Evolutionary conservation across 768 basidiomycete species (phyloP).

Genomic region (Rossbeevera mucosa): DNA sequence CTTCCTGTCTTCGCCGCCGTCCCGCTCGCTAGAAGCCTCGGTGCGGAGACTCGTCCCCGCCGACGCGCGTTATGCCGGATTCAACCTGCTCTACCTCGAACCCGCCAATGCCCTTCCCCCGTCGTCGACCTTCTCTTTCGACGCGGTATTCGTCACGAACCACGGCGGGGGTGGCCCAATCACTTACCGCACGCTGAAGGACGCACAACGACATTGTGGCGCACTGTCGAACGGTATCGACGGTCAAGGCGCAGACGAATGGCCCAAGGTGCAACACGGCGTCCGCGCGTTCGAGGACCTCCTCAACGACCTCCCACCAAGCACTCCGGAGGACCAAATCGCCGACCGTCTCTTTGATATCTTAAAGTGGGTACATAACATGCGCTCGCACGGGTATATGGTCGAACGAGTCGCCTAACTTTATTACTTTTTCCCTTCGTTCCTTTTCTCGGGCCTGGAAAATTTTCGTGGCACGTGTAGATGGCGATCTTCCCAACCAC

Average conservation of each 20-base stretch:
- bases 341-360: constrained; percentile 58
- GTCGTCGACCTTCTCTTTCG: constrained; percentile 37
- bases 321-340: constrained; percentile 48
- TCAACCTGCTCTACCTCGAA: constrained; percentile 71
- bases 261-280: constrained; percentile 74
- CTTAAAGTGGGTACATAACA: constrained; percentile 59
- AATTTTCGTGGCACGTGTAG: constrained; percentile 6
- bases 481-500: constrained; percentile 34
- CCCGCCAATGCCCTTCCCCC: constrained; percentile 22
- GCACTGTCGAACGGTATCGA: constrained; percentile 77
- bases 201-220: constrained; percentile 46
- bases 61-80: constrained; percentile 64
- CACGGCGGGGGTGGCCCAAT: constrained; percentile 63
- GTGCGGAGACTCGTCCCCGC: constrained; percentile 42
- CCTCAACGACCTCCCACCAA: constrained; percentile 35
- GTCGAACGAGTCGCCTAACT: constrained; percentile 5
- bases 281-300: constrained; percentile 41
- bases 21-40: constrained; percentile 46
- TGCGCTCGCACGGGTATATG: neutral
- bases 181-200: constrained; percentile 47
- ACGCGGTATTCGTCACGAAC: constrained; percentile 62
- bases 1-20: constrained; percentile 56
- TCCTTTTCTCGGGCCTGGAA: neutral
- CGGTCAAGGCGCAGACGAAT: constrained; percentile 51
- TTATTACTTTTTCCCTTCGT: neutral